Conservation (phyloP, 1,284 basidiomycete genomes). For the Tilletiopsis washingtonensis region DNA sequence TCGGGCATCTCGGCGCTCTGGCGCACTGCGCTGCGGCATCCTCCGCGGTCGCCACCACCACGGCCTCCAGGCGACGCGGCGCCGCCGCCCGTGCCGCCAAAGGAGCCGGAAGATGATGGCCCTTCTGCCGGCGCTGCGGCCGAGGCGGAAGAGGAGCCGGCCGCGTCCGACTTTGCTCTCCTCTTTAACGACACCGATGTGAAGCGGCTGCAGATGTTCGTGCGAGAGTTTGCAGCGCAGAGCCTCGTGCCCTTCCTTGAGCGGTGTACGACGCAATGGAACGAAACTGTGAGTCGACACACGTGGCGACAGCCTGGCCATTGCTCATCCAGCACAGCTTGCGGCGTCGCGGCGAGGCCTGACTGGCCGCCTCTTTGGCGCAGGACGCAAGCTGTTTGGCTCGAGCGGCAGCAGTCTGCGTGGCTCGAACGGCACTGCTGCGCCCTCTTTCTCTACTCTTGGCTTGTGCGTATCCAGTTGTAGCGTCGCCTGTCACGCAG, state of each 20-base stretch:
- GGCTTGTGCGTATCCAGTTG: background rate
- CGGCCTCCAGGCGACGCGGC: background rate
- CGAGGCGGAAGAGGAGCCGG: background rate
- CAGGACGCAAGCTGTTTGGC: constrained; percentile 53
- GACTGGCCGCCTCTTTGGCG: constrained; percentile 64
- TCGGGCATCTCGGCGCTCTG: constrained; percentile 7
- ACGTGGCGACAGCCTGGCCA: background rate
- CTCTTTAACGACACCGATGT: constrained; percentile 67
- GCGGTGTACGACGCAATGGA: constrained; percentile 83
- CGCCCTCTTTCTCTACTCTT: background rate
- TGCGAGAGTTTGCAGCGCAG: constrained; percentile 82
- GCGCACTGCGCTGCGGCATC: constrained; percentile 1
- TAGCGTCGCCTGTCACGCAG: too few relatives aligned
- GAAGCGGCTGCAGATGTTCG: constrained; percentile 67
- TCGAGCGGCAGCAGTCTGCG: constrained; percentile 1
- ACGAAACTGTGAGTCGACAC: constrained; percentile 62
- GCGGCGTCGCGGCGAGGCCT: constrained; percentile 74
- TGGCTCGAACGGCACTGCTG: background rate
- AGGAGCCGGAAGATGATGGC: background rate
- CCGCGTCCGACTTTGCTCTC: constrained; percentile 2
- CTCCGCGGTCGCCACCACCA: background rate
- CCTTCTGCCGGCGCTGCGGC: too few relatives aligned
- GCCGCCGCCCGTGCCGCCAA: background rate
- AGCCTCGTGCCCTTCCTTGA: constrained; percentile 95
- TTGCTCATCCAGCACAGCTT: constrained; percentile 53